Evolutionary conservation across 257 asterid species (phyloP), one percentile per base, ranked within the genome.

Genomic region (Catharanthus roseus): DNA sequence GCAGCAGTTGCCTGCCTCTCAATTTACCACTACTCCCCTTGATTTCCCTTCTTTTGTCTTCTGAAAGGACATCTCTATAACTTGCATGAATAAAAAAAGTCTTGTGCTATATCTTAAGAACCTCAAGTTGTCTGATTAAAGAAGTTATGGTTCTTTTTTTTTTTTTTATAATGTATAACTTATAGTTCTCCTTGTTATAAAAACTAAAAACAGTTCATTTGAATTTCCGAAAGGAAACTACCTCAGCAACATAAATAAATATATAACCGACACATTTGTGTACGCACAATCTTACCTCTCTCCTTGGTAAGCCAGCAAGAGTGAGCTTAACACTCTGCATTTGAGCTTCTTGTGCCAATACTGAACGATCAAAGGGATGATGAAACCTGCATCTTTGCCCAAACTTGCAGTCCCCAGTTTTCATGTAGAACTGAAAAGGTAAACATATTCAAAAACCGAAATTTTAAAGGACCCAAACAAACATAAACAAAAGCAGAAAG

Each of bases 271-370:
- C 19, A 1, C 8, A 49, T 18, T 3, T 49, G 1, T 49, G 9
- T 49, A n/a, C 21, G 80, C 49, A 72, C n/a, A 57, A 67, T 74
- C 28, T 5, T 87, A 93, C 98, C 98, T 93, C 97, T 83, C 98
- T 87, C 81, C 97, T 87, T 42, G 98, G 98, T 75, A 93, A 82
- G 79, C 97, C 98, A 12, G 98, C 96, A 77, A 87, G 97, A 70
- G 89, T 87, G 69, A 90, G 90, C 82, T 84, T 90, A 82, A 90
- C 89, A 76, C 78, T 83, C 77, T 80, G 81, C 81, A 78, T 86
- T 69, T 77, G 78, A 65, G 78, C 76, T 67, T 86, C 95, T 69
- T 50, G 55, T 49, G 73, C 77, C 45, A 84, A 74, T 67, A 79
- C 71, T 57, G 92, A 73, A 61, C 90, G 90, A 75, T 92, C 96